Percentiles rank a stretch among this genome's conserved stretches.
Evolutionary conservation across 1,139 yeast genomes (phyloP).

Genomic region (Pichia sp.): DNA sequence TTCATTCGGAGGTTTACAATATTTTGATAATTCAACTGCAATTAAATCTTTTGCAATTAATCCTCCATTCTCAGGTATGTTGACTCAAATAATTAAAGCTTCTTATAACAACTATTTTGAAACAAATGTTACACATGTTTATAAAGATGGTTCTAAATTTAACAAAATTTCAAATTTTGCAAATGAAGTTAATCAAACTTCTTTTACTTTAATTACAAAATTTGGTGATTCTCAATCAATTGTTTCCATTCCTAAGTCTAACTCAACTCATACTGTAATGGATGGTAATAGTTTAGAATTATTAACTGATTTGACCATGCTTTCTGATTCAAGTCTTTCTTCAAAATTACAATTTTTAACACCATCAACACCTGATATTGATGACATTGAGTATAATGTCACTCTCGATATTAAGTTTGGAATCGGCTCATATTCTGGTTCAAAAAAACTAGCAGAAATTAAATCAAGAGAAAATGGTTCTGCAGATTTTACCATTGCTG

Average conservation of each 20-base stretch:
- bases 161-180: conserved; percentile 13
- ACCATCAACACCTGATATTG: conserved; percentile 9
- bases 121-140: conserved; percentile 33
- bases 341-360: conserved; percentile 16
- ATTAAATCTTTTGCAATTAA: conserved; percentile 26
- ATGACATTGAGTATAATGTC: conserved; percentile 22
- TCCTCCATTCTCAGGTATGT: conserved; percentile 33
- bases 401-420: conserved; percentile 16
- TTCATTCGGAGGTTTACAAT: conserved; percentile 36
- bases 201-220: conserved; percentile 29
- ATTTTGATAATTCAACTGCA: conserved; percentile 28
- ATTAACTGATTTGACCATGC: conserved; percentile 13
- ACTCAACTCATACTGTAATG: conserved; percentile 18
- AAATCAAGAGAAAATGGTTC: conserved; percentile 40
- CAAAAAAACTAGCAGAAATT: conserved; percentile 22
- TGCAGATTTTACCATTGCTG: conserved; percentile 39
- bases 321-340: conserved; percentile 21
- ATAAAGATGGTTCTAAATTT: conserved; percentile 33
- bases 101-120: conserved; percentile 31
- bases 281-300: conserved; percentile 18
- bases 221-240: conserved; percentile 33
- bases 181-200: conserved; percentile 32
- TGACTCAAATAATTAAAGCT: conserved; percentile 36
- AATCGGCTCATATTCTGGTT: conserved; percentile 7
- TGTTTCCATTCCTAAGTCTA: conserved; percentile 21